Evolutionary conservation across 495 filamentous ascomycete species (phyloP).

Genomic region (Pseudoneurospora amorphoporcata): DNA sequence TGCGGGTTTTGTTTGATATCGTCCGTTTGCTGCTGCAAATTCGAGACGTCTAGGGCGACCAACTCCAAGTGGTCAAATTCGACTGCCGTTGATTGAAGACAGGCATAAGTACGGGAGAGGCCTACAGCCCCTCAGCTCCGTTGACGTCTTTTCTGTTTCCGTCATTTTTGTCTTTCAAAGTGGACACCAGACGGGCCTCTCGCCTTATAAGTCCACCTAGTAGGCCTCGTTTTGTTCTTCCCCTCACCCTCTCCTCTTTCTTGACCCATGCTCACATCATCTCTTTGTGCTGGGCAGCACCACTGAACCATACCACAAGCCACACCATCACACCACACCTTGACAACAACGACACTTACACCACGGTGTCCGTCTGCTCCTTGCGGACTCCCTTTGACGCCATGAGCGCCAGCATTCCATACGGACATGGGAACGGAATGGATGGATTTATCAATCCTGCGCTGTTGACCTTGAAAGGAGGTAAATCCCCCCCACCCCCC

Average conservation of each 20-base stretch:
- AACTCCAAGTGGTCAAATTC: not conserved
- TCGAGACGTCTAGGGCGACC: not conserved
- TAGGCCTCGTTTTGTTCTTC: not conserved
- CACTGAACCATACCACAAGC: not conserved
- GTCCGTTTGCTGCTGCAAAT: not conserved
- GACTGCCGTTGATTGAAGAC: not conserved
- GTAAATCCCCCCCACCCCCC: not conserved
- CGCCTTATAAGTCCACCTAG: not conserved
- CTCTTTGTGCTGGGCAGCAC: not conserved
- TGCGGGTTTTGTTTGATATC: not conserved
- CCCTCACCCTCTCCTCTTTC: not conserved
- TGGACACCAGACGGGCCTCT: not conserved
- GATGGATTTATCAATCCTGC: not conserved
- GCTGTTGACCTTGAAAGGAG: not conserved
- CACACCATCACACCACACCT: not conserved
- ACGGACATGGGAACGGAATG: not conserved
- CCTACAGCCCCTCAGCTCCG: not conserved
- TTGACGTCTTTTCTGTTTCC: not conserved
- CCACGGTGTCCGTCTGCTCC: not conserved
- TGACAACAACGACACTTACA: not conserved
- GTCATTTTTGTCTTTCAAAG: not conserved
- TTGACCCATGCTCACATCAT: not conserved
- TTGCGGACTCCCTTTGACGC: not conserved
- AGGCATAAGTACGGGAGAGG: not conserved
- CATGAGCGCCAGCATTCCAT: not conserved